phyloP scores from a whole-genome alignment of 2,329 filamentous ascomycete genomes.

The Colletotrichum noveboracense region DNA sequence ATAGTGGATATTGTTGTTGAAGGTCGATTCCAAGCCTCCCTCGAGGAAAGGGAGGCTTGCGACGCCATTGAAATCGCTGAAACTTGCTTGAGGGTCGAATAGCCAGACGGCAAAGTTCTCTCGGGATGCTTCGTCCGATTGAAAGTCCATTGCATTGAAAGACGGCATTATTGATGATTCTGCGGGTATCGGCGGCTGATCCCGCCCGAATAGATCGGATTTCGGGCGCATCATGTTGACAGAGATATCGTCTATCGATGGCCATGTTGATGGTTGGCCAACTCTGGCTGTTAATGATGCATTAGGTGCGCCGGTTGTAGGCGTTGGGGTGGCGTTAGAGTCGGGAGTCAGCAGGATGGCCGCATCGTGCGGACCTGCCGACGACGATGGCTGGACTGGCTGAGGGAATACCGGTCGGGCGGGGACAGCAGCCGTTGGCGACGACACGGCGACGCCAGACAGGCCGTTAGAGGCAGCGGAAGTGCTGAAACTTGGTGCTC shows the following conservation, averaged over 20 bases:
- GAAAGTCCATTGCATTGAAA: conserved; percentile 36
- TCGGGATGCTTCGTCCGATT: conserved; percentile 38
- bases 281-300: conserved; percentile 21
- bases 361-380: conserved; percentile 48
- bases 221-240: conserved; percentile 42
- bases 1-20: conserved; percentile 56
- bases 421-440: conserved; percentile 25
- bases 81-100: conserved; percentile 50
- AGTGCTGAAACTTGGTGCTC: conserved; percentile 52
- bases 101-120: conserved; percentile 58
- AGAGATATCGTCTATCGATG: conserved; percentile 38
- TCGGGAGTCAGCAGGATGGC: conserved; percentile 50
- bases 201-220: conserved; percentile 39
- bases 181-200: conserved; percentile 33
- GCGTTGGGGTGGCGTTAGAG: conserved; percentile 34
- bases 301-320: conserved; percentile 24
- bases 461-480: conserved; percentile 25
- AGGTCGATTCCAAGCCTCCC: conserved; percentile 54
- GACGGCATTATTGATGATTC: conserved; percentile 35
- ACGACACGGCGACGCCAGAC: not conserved
- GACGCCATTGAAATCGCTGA: conserved; percentile 45
- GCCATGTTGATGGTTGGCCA: conserved; percentile 33
- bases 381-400: conserved; percentile 29
- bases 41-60: conserved; percentile 52
- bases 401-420: not conserved